Conservation (phyloP, 106 monocot species). For the Allium fistulosum region DNA sequence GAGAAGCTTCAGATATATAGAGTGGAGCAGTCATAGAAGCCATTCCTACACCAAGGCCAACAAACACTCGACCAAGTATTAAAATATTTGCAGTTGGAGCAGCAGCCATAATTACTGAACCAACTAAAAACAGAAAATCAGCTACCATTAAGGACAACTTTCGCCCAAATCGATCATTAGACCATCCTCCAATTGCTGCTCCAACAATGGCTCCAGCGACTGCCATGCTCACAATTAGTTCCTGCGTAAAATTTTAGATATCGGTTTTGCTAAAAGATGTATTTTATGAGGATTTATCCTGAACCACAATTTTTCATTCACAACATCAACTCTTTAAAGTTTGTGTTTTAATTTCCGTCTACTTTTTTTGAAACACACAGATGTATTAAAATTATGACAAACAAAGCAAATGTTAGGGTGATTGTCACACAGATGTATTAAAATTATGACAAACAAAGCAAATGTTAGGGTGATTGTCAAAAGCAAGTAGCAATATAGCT, state of each 20-base stretch:
- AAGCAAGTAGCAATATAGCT: no score
- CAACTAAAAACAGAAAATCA: slow-evolving; percentile 64
- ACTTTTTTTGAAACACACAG: no score
- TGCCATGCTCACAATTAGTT: slow-evolving; percentile 80
- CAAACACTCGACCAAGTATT: slow-evolving; percentile 59
- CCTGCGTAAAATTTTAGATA: slow-evolving; percentile 23
- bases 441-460: no score
- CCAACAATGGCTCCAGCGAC: slow-evolving; percentile 85
- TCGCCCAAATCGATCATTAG: slow-evolving; percentile 62
- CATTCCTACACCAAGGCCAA: slow-evolving; percentile 87
- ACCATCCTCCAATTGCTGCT: slow-evolving; percentile 71
- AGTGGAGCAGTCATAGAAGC: slow-evolving; percentile 87
- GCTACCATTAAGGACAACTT: slow-evolving; percentile 47
- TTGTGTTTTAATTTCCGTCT: no score
- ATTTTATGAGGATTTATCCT: no score
- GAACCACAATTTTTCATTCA: no score
- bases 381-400: no score
- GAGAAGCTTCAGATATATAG: slow-evolving; percentile 84
- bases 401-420: no score
- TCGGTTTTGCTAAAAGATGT: no score
- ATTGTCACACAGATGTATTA: no score
- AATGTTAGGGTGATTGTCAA: no score
- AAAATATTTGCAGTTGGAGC: slow-evolving; percentile 39
- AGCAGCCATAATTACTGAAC: slow-evolving; percentile 68
- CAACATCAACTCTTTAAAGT: no score